Evolutionary conservation across 768 basidiomycete species (phyloP).

Genomic region (Agaricus bisporus): DNA sequence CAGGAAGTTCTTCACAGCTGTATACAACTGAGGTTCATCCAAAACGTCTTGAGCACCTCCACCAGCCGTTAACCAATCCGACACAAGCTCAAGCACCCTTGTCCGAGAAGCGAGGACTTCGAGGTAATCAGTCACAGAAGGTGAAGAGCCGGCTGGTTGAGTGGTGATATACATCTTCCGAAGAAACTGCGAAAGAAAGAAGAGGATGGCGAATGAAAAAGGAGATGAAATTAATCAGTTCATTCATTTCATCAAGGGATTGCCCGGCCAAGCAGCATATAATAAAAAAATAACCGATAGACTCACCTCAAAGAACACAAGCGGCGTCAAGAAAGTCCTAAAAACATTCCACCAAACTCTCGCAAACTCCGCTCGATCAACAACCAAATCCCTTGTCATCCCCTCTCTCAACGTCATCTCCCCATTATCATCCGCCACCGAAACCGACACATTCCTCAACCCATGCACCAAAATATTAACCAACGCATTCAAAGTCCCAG

Average conservation of each 20-base stretch:
- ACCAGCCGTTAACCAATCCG: constrained; percentile 68
- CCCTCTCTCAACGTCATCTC: constrained; percentile 75
- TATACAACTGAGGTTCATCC: constrained; percentile 62
- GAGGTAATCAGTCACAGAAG: constrained; percentile 39
- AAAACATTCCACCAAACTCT: constrained; percentile 82
- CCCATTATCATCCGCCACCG: constrained; percentile 82
- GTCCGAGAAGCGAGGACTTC: constrained; percentile 46
- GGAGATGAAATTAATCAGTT: not conserved
- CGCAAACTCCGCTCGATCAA: constrained; percentile 71
- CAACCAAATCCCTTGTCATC: constrained; percentile 63
- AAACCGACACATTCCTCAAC: constrained; percentile 68
- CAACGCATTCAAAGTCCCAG: constrained; percentile 69
- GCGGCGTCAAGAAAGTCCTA: constrained; percentile 73
- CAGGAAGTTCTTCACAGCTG: constrained; percentile 55
- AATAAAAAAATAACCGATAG: not conserved
- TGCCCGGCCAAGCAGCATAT: too few relatives aligned
- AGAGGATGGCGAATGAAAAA: constrained; percentile 1
- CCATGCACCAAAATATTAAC: constrained; percentile 76
- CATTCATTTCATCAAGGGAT: not conserved
- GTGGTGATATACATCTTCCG: constrained; percentile 65
- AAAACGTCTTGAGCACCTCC: constrained; percentile 76
- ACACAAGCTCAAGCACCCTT: constrained; percentile 58
- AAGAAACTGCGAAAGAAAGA: constrained; percentile 50
- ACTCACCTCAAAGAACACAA: constrained; percentile 80
- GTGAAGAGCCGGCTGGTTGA: constrained; percentile 35